Conservation (phyloP, 2,329 filamentous ascomycete genomes). For the Nemania sp. region DNA sequence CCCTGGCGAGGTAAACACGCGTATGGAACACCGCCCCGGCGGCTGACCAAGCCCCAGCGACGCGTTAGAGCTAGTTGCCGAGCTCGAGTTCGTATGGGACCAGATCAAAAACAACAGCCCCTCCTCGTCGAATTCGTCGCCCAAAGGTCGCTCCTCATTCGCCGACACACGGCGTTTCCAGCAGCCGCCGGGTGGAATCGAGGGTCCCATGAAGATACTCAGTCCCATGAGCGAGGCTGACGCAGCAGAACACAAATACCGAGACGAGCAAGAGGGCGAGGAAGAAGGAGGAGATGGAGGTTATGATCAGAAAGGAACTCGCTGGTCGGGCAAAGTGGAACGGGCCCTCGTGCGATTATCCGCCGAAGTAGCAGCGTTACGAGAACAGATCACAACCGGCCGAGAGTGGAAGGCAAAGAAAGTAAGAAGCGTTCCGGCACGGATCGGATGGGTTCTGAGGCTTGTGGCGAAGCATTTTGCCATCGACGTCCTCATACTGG, state of each 20-base stretch:
- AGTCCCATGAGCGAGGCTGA: conserved; percentile 87
- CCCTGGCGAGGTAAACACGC: neutral
- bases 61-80: conserved; percentile 82
- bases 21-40: neutral
- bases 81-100: conserved; percentile 99
- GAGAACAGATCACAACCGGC: conserved; percentile 84
- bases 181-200: conserved; percentile 53
- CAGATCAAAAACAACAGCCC: conserved; percentile 89
- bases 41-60: conserved; percentile 55
- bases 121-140: conserved; percentile 62
- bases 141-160: conserved; percentile 47
- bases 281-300: conserved; percentile 46
- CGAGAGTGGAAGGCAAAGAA: conserved; percentile 71
- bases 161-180: conserved; percentile 51
- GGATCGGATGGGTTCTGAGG: conserved; percentile 74
- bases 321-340: conserved; percentile 84
- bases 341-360: conserved; percentile 85
- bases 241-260: conserved; percentile 63
- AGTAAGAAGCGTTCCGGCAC: conserved; percentile 67
- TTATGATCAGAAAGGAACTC: conserved; percentile 52
- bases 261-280: conserved; percentile 52
- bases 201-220: conserved; percentile 69
- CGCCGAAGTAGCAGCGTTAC: conserved; percentile 86
- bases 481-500: conserved; percentile 70
- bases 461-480: conserved; percentile 72